These are phyloP conservation scores for Trichoderma erinaceum DNA, from an alignment of 495 filamentous ascomycete species.

Conservation along the genomic window DNA sequence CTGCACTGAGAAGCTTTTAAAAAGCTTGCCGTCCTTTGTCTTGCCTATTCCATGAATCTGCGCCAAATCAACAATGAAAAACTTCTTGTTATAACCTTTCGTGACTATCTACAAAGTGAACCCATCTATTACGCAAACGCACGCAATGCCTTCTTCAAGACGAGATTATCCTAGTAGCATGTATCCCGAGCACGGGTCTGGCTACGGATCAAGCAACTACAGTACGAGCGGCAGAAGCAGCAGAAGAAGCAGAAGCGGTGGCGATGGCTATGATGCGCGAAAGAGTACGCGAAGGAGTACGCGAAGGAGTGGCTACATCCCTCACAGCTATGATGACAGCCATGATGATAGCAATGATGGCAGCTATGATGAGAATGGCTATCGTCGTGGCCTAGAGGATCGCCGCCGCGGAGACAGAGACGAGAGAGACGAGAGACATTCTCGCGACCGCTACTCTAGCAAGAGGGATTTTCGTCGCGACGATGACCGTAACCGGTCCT, in stretches of 20 bases:
- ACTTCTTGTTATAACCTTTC: neutral
- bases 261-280: neutral
- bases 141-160: constrained; percentile 2
- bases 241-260: neutral
- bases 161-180: neutral
- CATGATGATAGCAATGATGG: neutral
- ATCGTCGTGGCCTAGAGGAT: neutral
- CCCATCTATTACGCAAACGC: neutral
- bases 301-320: neutral
- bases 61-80: too few relatives aligned
- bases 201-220: neutral
- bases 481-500: neutral
- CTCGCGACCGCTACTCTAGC: neutral
- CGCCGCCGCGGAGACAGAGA: neutral
- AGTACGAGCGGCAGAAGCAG: neutral
- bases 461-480: neutral
- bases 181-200: neutral
- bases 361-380: neutral
- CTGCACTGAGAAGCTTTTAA: too few relatives aligned
- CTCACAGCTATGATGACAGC: neutral
- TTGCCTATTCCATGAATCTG: too few relatives aligned
- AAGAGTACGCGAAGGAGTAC: too few relatives aligned
- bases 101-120: neutral
- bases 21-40: too few relatives aligned
- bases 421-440: neutral